These are phyloP conservation scores for Mollisia scopiformis DNA, from an alignment of 2,329 filamentous ascomycete genomes.

Conservation along the genomic window DNA sequence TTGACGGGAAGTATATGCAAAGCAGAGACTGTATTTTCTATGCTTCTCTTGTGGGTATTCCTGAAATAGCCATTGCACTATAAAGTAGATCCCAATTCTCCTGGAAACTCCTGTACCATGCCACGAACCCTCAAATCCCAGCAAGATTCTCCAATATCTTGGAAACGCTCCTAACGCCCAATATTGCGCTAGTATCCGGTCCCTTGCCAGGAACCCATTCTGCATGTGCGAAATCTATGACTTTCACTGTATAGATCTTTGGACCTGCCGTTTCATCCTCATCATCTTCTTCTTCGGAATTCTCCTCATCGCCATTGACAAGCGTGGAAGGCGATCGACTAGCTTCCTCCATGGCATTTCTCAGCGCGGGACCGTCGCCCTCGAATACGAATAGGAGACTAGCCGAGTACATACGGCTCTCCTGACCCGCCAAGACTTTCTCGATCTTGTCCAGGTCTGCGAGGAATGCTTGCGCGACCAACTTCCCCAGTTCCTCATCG, in stretches of 20 bases:
- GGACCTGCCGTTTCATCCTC: conserved; percentile 59
- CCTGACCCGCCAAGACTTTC: conserved; percentile 54
- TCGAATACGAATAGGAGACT: conserved; percentile 65
- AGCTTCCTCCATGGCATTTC: conserved; percentile 39
- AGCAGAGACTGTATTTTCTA: conserved; percentile 22
- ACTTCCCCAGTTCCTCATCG: conserved; percentile 58
- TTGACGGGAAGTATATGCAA: not conserved
- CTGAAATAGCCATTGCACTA: conserved; percentile 20
- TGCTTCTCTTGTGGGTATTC: conserved; percentile 28
- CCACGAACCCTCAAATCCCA: conserved; percentile 7
- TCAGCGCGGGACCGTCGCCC: conserved; percentile 60
- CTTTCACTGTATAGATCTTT: conserved; percentile 76
- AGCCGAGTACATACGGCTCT: conserved; percentile 64
- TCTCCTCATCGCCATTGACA: conserved; percentile 33
- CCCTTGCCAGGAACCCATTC: conserved; percentile 77
- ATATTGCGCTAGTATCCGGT: conserved; percentile 81
- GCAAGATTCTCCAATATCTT: conserved; percentile 66
- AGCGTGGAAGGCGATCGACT: conserved; percentile 32
- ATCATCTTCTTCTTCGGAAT: conserved; percentile 48
- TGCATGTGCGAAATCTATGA: conserved; percentile 98
- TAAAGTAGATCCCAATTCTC: conserved; percentile 3
- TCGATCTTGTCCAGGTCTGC: conserved; percentile 56
- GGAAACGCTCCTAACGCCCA: conserved; percentile 72
- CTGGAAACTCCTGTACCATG: conserved; percentile 15
- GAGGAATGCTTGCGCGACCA: conserved; percentile 57